phyloP scores from a whole-genome alignment of 2,329 filamentous ascomycete genomes.

The Clarireedia monteithiana region DNA sequence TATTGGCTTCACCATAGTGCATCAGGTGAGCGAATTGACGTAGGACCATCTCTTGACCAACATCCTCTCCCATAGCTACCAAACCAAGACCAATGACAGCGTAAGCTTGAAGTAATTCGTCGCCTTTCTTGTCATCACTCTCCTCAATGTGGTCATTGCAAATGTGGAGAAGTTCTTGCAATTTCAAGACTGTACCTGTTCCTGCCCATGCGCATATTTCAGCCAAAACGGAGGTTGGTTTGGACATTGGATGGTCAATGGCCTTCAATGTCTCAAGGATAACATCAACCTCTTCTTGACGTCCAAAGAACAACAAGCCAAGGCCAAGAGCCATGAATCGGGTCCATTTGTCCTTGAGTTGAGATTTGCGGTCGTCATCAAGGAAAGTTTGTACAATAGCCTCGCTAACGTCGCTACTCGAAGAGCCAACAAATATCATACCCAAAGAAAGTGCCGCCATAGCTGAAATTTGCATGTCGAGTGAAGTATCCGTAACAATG shows the following conservation, averaged over 20 bases:
- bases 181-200: constrained; percentile 92
- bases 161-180: constrained; percentile 94
- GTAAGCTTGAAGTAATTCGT: constrained; percentile 92
- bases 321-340: constrained; percentile 92
- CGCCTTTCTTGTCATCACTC: constrained; percentile 87
- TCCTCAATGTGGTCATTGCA: constrained; percentile 98
- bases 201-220: constrained; percentile 98
- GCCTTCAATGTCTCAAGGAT: constrained; percentile 95
- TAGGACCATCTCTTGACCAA: constrained; percentile 97
- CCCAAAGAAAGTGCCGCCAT: constrained; percentile 92
- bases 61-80: constrained; percentile 96
- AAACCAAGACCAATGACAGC: constrained; percentile 90
- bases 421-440: constrained; percentile 86
- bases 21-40: constrained; percentile 96
- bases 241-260: constrained; percentile 93
- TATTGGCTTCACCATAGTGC: constrained; percentile 98
- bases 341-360: constrained; percentile 97
- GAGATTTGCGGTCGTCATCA: constrained; percentile 83
- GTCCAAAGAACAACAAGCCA: constrained; percentile 88
- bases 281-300: constrained; percentile 97
- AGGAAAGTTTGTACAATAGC: constrained; percentile 87
- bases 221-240: constrained; percentile 87
- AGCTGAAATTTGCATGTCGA: constrained; percentile 92
- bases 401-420: constrained; percentile 83
- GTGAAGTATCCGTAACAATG: constrained; percentile 73